A percentile compares a stretch with the other conserved stretches of the same genome.
Conservation (phyloP, 345 rosid species). For the Ceriops decandra region DNA sequence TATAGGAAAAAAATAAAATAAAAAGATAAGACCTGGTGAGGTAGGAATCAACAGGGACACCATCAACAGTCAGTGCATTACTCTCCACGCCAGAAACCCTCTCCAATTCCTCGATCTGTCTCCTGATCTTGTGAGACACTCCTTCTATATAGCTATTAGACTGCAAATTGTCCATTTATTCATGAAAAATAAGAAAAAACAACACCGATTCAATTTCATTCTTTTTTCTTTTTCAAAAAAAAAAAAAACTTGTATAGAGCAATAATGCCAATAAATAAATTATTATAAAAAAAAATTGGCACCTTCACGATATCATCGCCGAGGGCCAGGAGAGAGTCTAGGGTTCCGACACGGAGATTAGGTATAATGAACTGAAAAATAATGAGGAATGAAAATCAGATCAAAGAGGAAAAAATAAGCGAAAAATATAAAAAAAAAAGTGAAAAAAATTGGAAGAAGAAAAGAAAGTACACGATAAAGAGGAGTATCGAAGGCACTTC, state of each 20-base stretch:
- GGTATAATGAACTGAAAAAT: conserved; percentile 79
- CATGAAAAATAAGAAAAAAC: neutral
- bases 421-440: too few species aligned
- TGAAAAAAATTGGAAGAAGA: neutral
- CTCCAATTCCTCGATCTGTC: conserved; percentile 98
- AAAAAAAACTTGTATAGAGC: neutral
- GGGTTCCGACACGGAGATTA: conserved; percentile 96
- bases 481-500: conserved; percentile 70
- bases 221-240: neutral
- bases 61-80: conserved; percentile 84
- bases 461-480: neutral
- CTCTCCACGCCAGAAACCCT: conserved; percentile 78
- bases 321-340: conserved; percentile 92
- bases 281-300: neutral
- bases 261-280: neutral
- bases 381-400: conserved; percentile 1
- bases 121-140: conserved; percentile 88
- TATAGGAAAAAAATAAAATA: neutral
- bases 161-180: conserved; percentile 35
- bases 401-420: neutral
- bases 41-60: conserved; percentile 94
- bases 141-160: conserved; percentile 90
- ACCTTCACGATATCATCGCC: conserved; percentile 97
- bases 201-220: neutral
- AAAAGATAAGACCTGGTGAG: conserved; percentile 67